Evolutionary conservation across 805 yeast genomes (phyloP).

Genomic region (Hemisphaericaspora nanyangensis): DNA sequence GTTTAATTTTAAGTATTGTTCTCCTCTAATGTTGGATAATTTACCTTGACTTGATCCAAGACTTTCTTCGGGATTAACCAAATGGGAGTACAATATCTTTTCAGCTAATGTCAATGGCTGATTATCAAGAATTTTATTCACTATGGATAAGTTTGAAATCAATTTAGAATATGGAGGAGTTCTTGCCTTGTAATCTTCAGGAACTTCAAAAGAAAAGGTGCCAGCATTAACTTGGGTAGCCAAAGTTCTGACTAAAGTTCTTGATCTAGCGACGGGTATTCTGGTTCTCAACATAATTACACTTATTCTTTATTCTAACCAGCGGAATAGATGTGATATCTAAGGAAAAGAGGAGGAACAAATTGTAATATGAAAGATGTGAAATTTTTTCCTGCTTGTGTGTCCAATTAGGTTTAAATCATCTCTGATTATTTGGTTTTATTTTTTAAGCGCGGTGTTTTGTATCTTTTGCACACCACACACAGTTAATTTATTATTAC

Average conservation of each 20-base stretch:
- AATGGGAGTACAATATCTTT: conserved; percentile 89
- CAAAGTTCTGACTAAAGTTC: conserved; percentile 11
- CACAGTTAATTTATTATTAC: no score
- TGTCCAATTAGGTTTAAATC: neutral
- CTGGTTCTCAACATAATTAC: conserved; percentile 8
- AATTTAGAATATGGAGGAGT: conserved; percentile 87
- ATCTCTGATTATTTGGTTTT: conserved; percentile 1
- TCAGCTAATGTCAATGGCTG: conserved; percentile 89
- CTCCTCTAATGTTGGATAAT: conserved; percentile 67
- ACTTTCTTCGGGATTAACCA: conserved; percentile 83
- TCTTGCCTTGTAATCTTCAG: conserved; percentile 61
- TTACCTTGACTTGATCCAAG: conserved; percentile 48
- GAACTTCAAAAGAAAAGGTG: conserved; percentile 34
- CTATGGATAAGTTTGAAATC: conserved; percentile 56
- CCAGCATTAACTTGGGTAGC: conserved; percentile 26
- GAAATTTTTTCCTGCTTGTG: neutral
- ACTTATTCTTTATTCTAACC: no score
- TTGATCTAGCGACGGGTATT: neutral
- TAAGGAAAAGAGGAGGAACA: neutral
- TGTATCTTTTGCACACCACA: no score
- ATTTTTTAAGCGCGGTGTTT: no score
- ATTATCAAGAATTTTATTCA: conserved; percentile 57
- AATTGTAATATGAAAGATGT: neutral
- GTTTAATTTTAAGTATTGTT: conserved; percentile 82
- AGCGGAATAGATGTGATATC: conserved; percentile 8